These are phyloP conservation scores for Coemansia sp. DNA, from an alignment of 192 early-diverging fungal genomes.

Conservation along the genomic window DNA sequence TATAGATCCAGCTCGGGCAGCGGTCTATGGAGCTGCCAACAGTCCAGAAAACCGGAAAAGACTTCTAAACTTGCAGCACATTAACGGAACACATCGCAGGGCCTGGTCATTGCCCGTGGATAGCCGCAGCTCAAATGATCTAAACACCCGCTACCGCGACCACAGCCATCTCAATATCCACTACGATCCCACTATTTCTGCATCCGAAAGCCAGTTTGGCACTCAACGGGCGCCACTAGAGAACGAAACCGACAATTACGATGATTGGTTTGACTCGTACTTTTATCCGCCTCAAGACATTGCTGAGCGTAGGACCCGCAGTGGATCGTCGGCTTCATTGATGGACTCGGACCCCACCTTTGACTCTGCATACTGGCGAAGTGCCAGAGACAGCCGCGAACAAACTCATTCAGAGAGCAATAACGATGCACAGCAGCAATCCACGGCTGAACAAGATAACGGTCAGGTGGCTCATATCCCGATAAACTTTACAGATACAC, in stretches of 20 bases:
- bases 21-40: background rate
- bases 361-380: constrained; percentile 21
- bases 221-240: constrained; percentile 1
- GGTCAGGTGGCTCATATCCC: constrained; percentile 11
- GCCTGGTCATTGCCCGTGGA: background rate
- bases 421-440: background rate
- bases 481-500: constrained; percentile 12
- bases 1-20: background rate
- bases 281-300: constrained; percentile 24
- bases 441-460: background rate
- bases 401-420: background rate
- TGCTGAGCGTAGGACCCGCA: constrained; percentile 1
- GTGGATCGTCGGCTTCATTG: constrained; percentile 20
- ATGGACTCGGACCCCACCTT: constrained; percentile 36
- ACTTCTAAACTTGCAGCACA: too few relatives aligned
- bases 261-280: constrained; percentile 47
- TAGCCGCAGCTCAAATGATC: background rate
- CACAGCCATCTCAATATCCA: constrained; percentile 42
- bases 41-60: too few relatives aligned
- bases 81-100: background rate
- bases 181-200: constrained; percentile 38
- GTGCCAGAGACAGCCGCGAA: background rate
- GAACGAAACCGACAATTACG: constrained; percentile 12
- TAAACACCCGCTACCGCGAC: constrained; percentile 24
- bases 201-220: constrained; percentile 11